Base-by-base conservation (phyloP, 371 early-diverging fungal genomes). In the Syncephalis plumigaleata region DNA sequence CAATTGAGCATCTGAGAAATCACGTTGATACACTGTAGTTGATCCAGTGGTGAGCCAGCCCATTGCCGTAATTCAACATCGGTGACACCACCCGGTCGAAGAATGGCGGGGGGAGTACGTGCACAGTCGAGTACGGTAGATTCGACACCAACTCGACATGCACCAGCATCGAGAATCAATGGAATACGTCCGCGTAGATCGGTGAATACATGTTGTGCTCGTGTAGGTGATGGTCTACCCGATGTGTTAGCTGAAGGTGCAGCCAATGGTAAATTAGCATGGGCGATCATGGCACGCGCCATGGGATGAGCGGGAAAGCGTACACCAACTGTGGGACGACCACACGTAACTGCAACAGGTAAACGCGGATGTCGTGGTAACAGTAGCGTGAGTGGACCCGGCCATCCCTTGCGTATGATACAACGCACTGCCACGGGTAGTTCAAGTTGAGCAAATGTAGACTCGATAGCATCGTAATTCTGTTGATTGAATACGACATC, bases 191-290 rank as follows among this genome's bases (percentile, higher is more conserved):
- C 84, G 31, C 67, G 56, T 5, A 99, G 73, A 61, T 99, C 99
- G 20, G 81, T 71, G 36, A 68, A 65, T 0, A 97, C 98, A 68
- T 99, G 99, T 1, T 62, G 55, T 0, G 96, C 95, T 2, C 74
- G 60, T 0, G 99, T 98, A 2, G 99, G 98, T 8, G 91, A 90
- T 8, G 98, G 98, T 38, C 85, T 78, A 9, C 98, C 97, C 36
- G 91, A 90, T 13, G 87, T 81, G 64, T 99, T 99, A 25, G 99
- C 99, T n/a, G 96, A 94, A 5, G 99, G 99, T 3, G 98, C 98
- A 17, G 98, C 98, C 50, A 99, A 59, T 9, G 99, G 99, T 23
- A 83, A 77, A 7, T 84, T 91, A 53, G 87, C 78, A 1, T 60
- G 64, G 8, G 79, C 73, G 51, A 99, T 98, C 39, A 96, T 57